Conservation (phyloP, 225 moss, liverwort and hornwort genomes). For the Takakia lepidozioides region DNA sequence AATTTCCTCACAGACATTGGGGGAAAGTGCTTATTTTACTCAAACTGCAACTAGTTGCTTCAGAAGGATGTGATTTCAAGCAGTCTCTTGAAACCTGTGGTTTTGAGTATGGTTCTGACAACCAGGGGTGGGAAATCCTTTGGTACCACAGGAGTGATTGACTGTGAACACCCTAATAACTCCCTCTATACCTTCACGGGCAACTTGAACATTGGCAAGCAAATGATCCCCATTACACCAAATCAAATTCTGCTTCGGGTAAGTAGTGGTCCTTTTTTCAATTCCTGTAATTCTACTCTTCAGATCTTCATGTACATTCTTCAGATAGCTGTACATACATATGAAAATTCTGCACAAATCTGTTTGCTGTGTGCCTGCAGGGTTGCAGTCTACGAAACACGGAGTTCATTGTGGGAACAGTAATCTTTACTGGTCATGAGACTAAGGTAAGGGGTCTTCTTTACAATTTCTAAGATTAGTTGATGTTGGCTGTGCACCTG, state of each 20-base stretch:
- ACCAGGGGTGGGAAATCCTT: no score
- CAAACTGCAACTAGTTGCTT: no score
- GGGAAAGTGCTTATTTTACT: no score
- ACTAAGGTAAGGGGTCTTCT: slow-evolving; percentile 84
- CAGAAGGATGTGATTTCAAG: no score
- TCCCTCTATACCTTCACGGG: slow-evolving; percentile 94
- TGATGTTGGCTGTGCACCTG: no score
- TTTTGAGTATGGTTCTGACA: no score
- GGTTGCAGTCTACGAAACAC: slow-evolving; percentile 93
- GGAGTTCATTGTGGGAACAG: slow-evolving; percentile 71
- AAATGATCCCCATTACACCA: slow-evolving; percentile 78
- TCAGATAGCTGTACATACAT: no score
- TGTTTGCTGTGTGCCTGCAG: slow-evolving; percentile 25
- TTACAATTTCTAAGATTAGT: no score
- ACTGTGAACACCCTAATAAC: slow-evolving; percentile 90
- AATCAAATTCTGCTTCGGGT: slow-evolving; percentile 89
- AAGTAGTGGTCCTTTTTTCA: slow-evolving; percentile 9
- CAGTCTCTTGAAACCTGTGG: no score
- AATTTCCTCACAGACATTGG: no score
- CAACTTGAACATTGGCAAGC: slow-evolving; percentile 72
- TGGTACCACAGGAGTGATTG: slow-evolving; percentile 48
- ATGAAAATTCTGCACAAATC: no score
- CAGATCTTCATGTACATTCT: no score
- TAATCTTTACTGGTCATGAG: slow-evolving; percentile 85
- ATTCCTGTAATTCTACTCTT: background rate